Base-by-base conservation (phyloP, 257 asterid species). In the Lantana camara region DNA sequence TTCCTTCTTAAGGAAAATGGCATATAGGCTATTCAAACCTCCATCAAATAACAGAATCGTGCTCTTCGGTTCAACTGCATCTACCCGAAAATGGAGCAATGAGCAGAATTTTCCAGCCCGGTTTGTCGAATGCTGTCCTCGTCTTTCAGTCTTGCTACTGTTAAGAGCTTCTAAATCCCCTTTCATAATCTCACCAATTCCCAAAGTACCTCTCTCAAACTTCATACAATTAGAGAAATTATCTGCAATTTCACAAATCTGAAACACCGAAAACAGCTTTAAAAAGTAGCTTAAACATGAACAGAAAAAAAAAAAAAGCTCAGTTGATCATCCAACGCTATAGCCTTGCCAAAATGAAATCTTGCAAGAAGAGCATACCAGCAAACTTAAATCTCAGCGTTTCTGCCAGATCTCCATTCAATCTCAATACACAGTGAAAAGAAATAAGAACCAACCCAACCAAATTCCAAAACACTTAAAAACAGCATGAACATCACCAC, bases 381-480 rank as follows among this genome's bases (percentile, higher is more conserved):
- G 89, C 83, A 62, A 84, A 58, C 40, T 49, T 56, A 22, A 81
- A 71, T 70, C 67, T 66, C n/a, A 75, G 82, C 14, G 79, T 69
- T 78, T 82, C 89, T 5, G 34, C 82, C 69, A 4, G 84, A 82
- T 24, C 73, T 81, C 19, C 80, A 87, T 48, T 82, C 91, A 82
- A 82, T 89, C 69, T 84, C 84, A 12, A 78, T 73, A 76, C 80
- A 80, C 9, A 80, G 85, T 4, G 85, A 82, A 64, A 76, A 83
- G n/a, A n/a, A n/a, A n/a, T n/a, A n/a, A n/a, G n/a, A n/a, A n/a
- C 89, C 89, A 37, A 83, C 70, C 83, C 82, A 85, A 23, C 76
- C 82, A n/a, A 77, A 73, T 70, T 78, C 76, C 82, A n/a, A 77
- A 73, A 73, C 78, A 87, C 72, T 69, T 76, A 62, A 82, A 78